Conservation (phyloP, 129 eudicot species). For the Heracleum sosnowskyi region DNA sequence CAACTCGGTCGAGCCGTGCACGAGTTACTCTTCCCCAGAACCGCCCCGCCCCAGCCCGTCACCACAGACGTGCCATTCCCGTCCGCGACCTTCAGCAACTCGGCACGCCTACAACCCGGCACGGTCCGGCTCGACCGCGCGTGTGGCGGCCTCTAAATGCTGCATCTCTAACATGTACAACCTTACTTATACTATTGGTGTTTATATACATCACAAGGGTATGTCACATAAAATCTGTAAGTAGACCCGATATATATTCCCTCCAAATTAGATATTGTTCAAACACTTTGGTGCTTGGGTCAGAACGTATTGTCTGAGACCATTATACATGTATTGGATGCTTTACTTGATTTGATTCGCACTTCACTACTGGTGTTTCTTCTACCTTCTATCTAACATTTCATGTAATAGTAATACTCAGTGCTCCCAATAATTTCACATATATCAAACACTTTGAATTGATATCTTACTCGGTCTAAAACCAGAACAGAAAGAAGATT, state of each 20-base stretch:
- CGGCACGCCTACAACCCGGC: too few species aligned
- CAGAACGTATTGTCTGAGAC: not conserved
- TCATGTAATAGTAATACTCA: not conserved
- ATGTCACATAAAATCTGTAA: too few species aligned
- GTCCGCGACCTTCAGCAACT: too few species aligned
- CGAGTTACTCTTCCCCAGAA: too few species aligned
- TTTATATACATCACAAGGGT: too few species aligned
- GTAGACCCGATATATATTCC: not conserved
- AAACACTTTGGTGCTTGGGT: not conserved
- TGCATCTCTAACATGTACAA: too few species aligned
- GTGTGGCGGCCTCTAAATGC: too few species aligned
- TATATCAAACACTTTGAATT: not conserved
- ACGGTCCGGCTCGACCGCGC: too few species aligned
- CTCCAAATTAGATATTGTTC: not conserved
- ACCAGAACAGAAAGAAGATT: too few species aligned
- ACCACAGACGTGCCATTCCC: too few species aligned
- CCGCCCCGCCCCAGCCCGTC: too few species aligned
- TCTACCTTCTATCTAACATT: not conserved
- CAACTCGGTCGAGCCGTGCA: too few species aligned
- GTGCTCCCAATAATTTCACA: not conserved
- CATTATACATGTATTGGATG: not conserved
- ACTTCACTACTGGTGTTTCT: not conserved
- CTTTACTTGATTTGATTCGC: constrained; percentile 1
- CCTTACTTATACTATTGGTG: not conserved
- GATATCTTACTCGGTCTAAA: not conserved